A percentile compares a stretch with the other conserved stretches of the same genome.
Evolutionary conservation across 2,329 filamentous ascomycete species (phyloP).

Genomic region (Triangularia setosa): DNA sequence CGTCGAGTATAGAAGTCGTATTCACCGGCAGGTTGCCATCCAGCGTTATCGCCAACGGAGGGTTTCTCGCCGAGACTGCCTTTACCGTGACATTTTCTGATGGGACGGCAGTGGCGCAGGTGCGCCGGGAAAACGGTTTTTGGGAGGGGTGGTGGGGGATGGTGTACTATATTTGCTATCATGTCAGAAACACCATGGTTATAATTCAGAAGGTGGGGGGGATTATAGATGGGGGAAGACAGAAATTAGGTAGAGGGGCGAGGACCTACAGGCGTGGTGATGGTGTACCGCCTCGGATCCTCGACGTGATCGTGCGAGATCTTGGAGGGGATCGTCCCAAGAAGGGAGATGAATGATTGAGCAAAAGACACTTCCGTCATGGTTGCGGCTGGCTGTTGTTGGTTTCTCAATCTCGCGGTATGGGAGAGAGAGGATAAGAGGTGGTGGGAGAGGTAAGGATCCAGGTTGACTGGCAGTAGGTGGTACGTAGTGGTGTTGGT

Average conservation of each 20-base stretch:
- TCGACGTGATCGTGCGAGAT: constrained; percentile 87
- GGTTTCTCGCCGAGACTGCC: constrained; percentile 61
- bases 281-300: constrained; percentile 73
- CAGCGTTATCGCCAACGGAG: constrained; percentile 62
- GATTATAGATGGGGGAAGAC: background rate
- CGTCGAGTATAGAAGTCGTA: constrained; percentile 70
- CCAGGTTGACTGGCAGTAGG: background rate
- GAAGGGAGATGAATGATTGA: constrained; percentile 72
- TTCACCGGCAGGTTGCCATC: constrained; percentile 57
- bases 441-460: background rate
- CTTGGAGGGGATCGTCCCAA: constrained; percentile 76
- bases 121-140: background rate
- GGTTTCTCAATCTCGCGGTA: background rate
- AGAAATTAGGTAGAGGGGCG: background rate
- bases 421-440: background rate
- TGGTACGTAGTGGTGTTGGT: background rate
- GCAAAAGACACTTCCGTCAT: constrained; percentile 76
- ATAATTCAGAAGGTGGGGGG: background rate
- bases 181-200: background rate
- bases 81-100: constrained; percentile 5
- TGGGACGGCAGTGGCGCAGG: background rate
- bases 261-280: constrained; percentile 66
- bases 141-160: background rate
- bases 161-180: background rate
- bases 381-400: constrained; percentile 22